Conservation (phyloP, 1,284 basidiomycete genomes). For the Porodaedalea pini region DNA sequence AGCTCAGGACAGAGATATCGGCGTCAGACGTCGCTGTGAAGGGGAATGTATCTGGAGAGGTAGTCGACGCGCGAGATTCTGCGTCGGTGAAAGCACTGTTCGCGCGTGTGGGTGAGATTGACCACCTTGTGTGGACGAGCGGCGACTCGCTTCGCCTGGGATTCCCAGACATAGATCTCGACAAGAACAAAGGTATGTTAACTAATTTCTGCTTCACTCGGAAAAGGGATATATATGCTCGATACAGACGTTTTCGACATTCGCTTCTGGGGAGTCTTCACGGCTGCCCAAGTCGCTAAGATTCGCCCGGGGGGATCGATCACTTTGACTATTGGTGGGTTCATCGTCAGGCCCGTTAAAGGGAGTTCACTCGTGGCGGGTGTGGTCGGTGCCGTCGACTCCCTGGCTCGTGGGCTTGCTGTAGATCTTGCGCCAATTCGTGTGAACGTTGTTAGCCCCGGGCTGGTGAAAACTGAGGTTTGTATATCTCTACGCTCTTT, state of each 20-base stretch:
- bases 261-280: constrained; percentile 24
- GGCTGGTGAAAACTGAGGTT: constrained; percentile 21
- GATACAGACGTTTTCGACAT: constrained; percentile 23
- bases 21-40: neutral
- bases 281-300: constrained; percentile 22
- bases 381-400: constrained; percentile 23
- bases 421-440: constrained; percentile 25
- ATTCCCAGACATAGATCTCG: constrained; percentile 18
- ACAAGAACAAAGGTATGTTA: constrained; percentile 15
- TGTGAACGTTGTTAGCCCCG: constrained; percentile 24
- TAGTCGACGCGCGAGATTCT: constrained; percentile 16
- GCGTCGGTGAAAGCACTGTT: constrained; percentile 16
- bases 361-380: constrained; percentile 22
- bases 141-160: constrained; percentile 17
- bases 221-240: neutral
- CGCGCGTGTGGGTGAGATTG: constrained; percentile 20
- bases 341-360: constrained; percentile 19
- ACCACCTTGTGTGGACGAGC: constrained; percentile 24
- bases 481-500: neutral
- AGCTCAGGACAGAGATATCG: constrained; percentile 4
- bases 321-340: constrained; percentile 22
- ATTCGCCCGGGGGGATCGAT: constrained; percentile 21
- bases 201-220: no score
- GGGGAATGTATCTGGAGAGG: constrained; percentile 18
- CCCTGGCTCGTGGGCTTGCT: constrained; percentile 22